Base-by-base conservation (phyloP, 1,284 basidiomycete species). In the Sanghuangporus sanghuang region DNA sequence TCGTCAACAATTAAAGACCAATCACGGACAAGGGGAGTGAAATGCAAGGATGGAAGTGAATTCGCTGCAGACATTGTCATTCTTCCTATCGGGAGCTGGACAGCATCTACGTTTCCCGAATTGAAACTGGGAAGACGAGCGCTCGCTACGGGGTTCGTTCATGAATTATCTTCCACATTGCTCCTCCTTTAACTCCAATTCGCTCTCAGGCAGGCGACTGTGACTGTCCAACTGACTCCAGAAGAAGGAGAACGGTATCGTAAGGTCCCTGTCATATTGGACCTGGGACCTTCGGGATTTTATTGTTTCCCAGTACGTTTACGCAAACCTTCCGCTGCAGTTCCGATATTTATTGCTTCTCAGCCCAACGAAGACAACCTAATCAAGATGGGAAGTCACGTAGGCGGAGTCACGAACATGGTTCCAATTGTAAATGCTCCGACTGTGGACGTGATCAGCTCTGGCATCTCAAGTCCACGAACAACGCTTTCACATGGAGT, bases 31-130 rank as follows among this genome's bases (percentile, higher is more conserved):
- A 76, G 69, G 1, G 91, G 90, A 0, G 90, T 93, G 2, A 73
- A 74, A 40, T 87, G 91, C 66, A 74, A 74, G 21, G 85, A 87
- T 70, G 92, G 89, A 0, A 80, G 81, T 23, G 69, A 70, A 11
- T 83, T 85, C 67, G 69, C 76, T 16, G 88, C 85, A 0, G 79
- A 85, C 46, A 67, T 83, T 36, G 79, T 91, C 5, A 77, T 95
- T 27, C 72, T 95, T 39, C 85, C 91, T 12, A 78, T 85, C 6
- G 93, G 93, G 27, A 85, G 92, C 5, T 95, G 95, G 95, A 93
- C 93, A 0, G 83, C 88, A 2, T 88, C 90, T 0, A 75, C 89
- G 1, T 92, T 96, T 71, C 84, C 86, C 6, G 80, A 81, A 46
- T 73, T 89, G 14, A 73, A 76, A 18, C 70, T 87, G 32, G 74